Conservation (phyloP, 169 alveolate species). For the Neospora caninum region DNA sequence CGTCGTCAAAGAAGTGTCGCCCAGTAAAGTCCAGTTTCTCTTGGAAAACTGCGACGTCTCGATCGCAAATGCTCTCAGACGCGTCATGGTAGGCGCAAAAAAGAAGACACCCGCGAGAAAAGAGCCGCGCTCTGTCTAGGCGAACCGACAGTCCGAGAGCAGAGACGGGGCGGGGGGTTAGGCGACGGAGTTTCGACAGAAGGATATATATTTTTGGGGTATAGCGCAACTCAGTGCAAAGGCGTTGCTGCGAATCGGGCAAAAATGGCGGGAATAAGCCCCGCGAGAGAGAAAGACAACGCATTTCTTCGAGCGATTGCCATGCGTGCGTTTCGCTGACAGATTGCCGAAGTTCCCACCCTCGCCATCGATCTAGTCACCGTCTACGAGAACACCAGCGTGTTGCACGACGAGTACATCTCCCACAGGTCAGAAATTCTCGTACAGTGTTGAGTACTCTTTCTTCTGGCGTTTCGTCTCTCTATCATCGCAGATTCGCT, state of each 20-base stretch:
- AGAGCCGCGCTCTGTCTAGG: too few relatives aligned
- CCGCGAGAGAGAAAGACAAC: too few relatives aligned
- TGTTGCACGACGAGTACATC: slow-evolving; percentile 91
- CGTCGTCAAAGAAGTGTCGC: slow-evolving; percentile 22
- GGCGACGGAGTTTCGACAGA: too few relatives aligned
- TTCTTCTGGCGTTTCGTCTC: background rate
- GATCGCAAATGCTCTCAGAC: slow-evolving; percentile 91
- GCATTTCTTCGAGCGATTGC: too few relatives aligned
- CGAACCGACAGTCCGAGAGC: too few relatives aligned
- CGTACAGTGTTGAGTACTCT: background rate
- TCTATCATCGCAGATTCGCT: background rate
- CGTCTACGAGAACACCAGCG: slow-evolving; percentile 87
- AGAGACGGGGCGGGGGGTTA: too few relatives aligned
- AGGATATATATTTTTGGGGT: too few relatives aligned
- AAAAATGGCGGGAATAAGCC: too few relatives aligned
- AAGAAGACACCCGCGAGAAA: background rate
- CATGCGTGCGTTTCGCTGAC: background rate
- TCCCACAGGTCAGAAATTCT: slow-evolving; percentile 79
- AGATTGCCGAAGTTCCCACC: slow-evolving; percentile 93
- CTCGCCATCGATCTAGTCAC: slow-evolving; percentile 92
- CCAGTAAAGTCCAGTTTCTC: slow-evolving; percentile 75
- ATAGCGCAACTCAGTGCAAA: too few relatives aligned
- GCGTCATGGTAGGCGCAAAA: slow-evolving; percentile 79
- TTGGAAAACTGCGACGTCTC: slow-evolving; percentile 87
- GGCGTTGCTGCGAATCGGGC: too few relatives aligned